Conservation (phyloP, 805 yeast species). For the Priceomyces melissophilus region DNA sequence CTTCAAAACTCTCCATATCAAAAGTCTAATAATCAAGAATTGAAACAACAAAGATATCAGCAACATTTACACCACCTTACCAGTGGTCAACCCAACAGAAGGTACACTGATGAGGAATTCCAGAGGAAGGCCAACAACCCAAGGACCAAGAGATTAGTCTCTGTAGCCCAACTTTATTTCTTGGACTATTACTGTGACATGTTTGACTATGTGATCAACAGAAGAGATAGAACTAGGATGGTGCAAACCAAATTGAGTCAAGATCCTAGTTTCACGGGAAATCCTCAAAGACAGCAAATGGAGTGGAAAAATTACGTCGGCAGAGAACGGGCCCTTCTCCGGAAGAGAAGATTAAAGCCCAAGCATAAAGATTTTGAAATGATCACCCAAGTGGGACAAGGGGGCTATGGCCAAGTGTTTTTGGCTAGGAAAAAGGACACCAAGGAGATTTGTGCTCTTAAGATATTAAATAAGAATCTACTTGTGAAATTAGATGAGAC, state of each 20-base stretch:
- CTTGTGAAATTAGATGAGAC: constrained; percentile 90
- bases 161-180: constrained; percentile 91
- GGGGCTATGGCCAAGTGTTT: constrained; percentile 99
- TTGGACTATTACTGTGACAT: constrained; percentile 94
- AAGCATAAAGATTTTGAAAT: constrained; percentile 93
- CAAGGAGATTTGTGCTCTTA: constrained; percentile 90
- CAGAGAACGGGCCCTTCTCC: constrained; percentile 76
- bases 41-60: constrained; percentile 10
- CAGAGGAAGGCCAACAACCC: constrained; percentile 59
- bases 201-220: constrained; percentile 84
- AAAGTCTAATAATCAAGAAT: constrained; percentile 6
- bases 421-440: constrained; percentile 93
- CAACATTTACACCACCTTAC: constrained; percentile 5
- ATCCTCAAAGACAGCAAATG: constrained; percentile 34
- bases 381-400: constrained; percentile 98
- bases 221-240: constrained; percentile 77
- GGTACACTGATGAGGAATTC: constrained; percentile 43
- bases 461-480: constrained; percentile 82
- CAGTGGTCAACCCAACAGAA: constrained; percentile 9
- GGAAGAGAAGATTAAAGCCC: constrained; percentile 89
- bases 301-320: constrained; percentile 78
- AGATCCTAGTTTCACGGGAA: constrained; percentile 40
- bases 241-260: constrained; percentile 59
- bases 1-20: constrained; percentile 28
- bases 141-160: constrained; percentile 79